Base-by-base conservation (phyloP, 352 stramenopile species). In the Pythium rhizo-oryzae region DNA sequence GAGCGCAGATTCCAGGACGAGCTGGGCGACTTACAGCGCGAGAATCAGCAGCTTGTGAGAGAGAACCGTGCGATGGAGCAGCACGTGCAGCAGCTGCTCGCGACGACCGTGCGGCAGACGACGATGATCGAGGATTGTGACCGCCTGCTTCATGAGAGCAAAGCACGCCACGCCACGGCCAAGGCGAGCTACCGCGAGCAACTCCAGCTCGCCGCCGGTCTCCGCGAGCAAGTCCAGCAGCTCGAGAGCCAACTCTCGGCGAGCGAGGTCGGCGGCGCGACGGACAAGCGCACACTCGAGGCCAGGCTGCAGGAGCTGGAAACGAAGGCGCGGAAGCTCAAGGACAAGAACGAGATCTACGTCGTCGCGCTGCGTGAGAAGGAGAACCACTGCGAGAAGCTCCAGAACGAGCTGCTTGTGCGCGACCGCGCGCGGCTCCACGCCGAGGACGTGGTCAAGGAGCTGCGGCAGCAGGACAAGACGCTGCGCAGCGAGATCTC, bases 51-150 rank as follows among this genome's bases (percentile, higher is more conserved):
- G 30, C 64, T 84, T 4, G 54, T 65, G 35, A 37, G 37, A 13
- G 68, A 84, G 9, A 63, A 78, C n/a, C 56, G 47, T 3, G 59
- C 77, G 19, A 65, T 83, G 18, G 72, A 89, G 47, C 18, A 80
- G 18, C 81, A 84, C 33, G 79, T 87, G 8, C 69, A 81, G 62
- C 75, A 82, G 4, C 65, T 93, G 41, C 69, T 89, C 21, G 72
- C 73, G 9, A 93, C 85, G 25, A 91, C 85, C 4, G 72, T 84
- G 51, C 64, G 83, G 11, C 85, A 93, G 65, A 91, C 82, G 33
- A 73, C 70, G n/a, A 76, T 93, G 58, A 90, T 91, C 37, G 83
- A 93, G 47, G 85, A 93, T 46, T 93, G 81, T 44, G 81, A 93
- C 50, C 82, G 80, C 18, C 75, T 74, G 30, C 62, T 93, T 4